Evolutionary conservation across 805 yeast genomes (phyloP), one percentile per base, ranked within the genome.

Genomic region (Lachancea kluyveri): DNA sequence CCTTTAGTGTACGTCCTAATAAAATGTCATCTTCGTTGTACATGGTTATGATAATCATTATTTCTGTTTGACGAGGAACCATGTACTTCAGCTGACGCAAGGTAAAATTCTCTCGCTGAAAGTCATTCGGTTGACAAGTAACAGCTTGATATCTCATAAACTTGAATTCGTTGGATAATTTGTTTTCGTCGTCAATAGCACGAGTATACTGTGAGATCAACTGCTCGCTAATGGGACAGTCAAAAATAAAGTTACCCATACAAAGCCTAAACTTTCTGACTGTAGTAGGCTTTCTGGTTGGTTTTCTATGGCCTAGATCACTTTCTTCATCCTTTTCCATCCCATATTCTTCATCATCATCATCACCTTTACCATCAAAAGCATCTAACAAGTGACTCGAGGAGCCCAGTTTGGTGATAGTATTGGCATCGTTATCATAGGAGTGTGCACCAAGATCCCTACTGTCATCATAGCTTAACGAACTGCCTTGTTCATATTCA

Each of bases 61-160:
- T 60, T 56, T 92, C 97, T 0, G 96, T 90, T 41, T 70, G 68
- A 43, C 97, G 71, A 2, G 92, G 90, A 22, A 74, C 78, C 24
- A 69, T 62, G 53, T 85, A 90, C 47, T 84, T 76, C 25, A 74
- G 70, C 51, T 87, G 97, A 45, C 98, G 72, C 19, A 90, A 65
- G n/a, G 80, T 77, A 62, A 84, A 92, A 45, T 76, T 72, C 41
- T 70, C 70, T 7, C 46, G 43, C 12, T 58, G 62, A 50, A 83
- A 84, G 34, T 79, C 74, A 8, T 74, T 67, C 0, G 97, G 97
- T 41, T 90, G 94, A 55, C 95, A 81, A 1, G 97, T 90, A 13
- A 84, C 87, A 0, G 96, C 96, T 36, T 92, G 85, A 59, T 88
- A 90, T 55, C 97, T 72, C 90, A 90, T 79, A 48, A 79, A 85